Base-by-base conservation (phyloP, 441 rosid genomes). In the Pelargonium cotyledonis region DNA sequence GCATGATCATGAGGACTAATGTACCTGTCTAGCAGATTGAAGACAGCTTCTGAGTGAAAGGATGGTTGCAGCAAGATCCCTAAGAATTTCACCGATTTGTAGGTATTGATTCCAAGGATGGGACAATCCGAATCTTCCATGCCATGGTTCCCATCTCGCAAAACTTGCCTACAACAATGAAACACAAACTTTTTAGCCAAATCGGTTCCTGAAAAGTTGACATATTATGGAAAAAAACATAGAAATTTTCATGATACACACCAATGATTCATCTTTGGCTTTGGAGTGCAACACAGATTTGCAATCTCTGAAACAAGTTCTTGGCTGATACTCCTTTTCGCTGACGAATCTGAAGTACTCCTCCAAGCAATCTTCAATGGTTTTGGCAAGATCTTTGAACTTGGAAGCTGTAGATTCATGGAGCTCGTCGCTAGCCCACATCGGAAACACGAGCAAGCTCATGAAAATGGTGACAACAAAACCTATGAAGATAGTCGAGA, bases 371-470 rank as follows among this genome's bases (percentile, higher is more conserved):
- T 80, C 96, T 81, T 89, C 85, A 4, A 86, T 78, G 19, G 88
- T 80, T 12, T 53, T 10, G 68, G 94, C 91, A 58, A 93, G 87
- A 10, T 73, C 73, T 68, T 85, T 69, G 21, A 93, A 79, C 69
- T 83, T 85, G 43, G 84, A 67, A 71, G 79, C 65, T 0, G 83
- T 58, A n/a, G 86, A 82, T 14, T 78, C 73, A 49, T 93, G 97
- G 69, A 93, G 92, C 64, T 93, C 97, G 35, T 89, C 94, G 12
- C 97, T 71, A 61, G 97, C 88, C 97, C 98, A 90, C 0, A 84
- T 84, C 0, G 97, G 98, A 31, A 84, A 89, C 29, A 90, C 41
- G 8, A 89, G 72, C 35, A 93, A 76, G 80, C 86, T 85, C 12
- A 71, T 78, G 70, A 72, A 78, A 72, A 88, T 83, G 83, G 92